phyloP scores from a whole-genome alignment of 495 filamentous ascomycete species.

The Aspergillus taichungensis region DNA sequence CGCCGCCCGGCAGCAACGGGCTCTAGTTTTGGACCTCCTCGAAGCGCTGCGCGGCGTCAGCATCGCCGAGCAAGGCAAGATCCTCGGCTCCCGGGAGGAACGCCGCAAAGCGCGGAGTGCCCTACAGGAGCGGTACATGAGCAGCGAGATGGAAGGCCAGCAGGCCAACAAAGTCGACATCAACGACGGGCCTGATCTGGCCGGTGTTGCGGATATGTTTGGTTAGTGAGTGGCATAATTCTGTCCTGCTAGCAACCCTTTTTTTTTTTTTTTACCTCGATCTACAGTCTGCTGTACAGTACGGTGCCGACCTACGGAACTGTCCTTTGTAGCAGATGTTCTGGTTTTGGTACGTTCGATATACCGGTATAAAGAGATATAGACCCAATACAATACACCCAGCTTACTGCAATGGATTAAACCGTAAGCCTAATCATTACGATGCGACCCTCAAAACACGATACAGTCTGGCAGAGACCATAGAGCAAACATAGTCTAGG shows the following conservation, averaged over 20 bases:
- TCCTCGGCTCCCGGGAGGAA: constrained; percentile 44
- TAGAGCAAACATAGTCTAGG: background rate
- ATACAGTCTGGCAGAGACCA: too few species aligned
- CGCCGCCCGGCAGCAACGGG: constrained; percentile 66
- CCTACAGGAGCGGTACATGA: constrained; percentile 50
- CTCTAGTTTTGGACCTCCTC: constrained; percentile 76
- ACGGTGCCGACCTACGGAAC: background rate
- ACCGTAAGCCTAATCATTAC: too few species aligned
- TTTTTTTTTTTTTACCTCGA: background rate
- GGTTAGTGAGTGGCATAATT: constrained; percentile 20
- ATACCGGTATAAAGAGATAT: background rate
- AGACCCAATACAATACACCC: too few species aligned
- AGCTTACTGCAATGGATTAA: too few species aligned
- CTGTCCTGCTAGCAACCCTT: too few species aligned
- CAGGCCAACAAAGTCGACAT: constrained; percentile 39
- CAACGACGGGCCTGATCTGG: constrained; percentile 53
- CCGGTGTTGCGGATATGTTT: constrained; percentile 62
- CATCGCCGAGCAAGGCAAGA: constrained; percentile 85
- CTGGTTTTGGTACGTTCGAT: background rate
- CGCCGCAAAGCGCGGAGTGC: constrained; percentile 43
- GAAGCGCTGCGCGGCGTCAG: constrained; percentile 80
- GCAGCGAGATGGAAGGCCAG: constrained; percentile 37
- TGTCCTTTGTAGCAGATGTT: background rate
- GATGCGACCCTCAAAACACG: too few species aligned
- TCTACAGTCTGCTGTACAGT: constrained; percentile 5